Percentiles rank a stretch among this genome's conserved stretches.
Evolutionary conservation across 179 eudicot species (phyloP).

Genomic region (Beta lomatogona): DNA sequence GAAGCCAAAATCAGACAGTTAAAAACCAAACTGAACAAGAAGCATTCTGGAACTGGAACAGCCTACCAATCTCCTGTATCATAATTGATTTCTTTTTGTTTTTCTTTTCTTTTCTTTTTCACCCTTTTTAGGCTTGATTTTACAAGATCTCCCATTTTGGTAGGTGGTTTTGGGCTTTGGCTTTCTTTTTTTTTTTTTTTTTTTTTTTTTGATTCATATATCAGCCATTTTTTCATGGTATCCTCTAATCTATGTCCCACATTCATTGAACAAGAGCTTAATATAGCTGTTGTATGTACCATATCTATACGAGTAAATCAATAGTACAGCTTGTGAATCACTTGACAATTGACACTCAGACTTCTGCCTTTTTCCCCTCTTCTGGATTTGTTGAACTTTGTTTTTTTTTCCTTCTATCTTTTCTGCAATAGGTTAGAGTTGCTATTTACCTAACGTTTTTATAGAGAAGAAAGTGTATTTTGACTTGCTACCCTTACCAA

Average conservation of each 20-base stretch:
- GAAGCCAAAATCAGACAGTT: constrained; percentile 88
- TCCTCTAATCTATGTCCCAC: constrained; percentile 25
- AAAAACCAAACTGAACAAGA: constrained; percentile 66
- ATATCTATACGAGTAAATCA: constrained; percentile 34
- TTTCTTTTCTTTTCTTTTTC: no score
- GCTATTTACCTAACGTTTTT: no score
- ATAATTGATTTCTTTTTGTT: constrained; percentile 12
- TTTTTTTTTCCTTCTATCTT: neutral
- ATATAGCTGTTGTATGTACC: constrained; percentile 35
- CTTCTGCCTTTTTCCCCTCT: neutral
- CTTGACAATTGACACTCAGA: neutral
- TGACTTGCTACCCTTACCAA: no score
- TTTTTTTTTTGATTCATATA: constrained; percentile 1
- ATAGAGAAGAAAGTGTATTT: no score
- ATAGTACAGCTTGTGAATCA: constrained; percentile 36
- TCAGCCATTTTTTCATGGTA: constrained; percentile 25
- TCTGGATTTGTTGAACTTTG: no score
- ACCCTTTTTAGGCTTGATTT: constrained; percentile 4
- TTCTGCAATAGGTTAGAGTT: no score
- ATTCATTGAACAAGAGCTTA: constrained; percentile 35
- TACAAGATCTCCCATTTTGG: constrained; percentile 22
- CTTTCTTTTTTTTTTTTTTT: constrained; percentile 6
- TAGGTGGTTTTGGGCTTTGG: constrained; percentile 16
- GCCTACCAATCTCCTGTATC: constrained; percentile 24
- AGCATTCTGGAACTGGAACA: constrained; percentile 44